Percentiles rank a stretch among this genome's conserved stretches.
These are phyloP conservation scores for Penicillium turbatum DNA, from an alignment of 495 filamentous ascomycete genomes.

Conservation along the genomic window DNA sequence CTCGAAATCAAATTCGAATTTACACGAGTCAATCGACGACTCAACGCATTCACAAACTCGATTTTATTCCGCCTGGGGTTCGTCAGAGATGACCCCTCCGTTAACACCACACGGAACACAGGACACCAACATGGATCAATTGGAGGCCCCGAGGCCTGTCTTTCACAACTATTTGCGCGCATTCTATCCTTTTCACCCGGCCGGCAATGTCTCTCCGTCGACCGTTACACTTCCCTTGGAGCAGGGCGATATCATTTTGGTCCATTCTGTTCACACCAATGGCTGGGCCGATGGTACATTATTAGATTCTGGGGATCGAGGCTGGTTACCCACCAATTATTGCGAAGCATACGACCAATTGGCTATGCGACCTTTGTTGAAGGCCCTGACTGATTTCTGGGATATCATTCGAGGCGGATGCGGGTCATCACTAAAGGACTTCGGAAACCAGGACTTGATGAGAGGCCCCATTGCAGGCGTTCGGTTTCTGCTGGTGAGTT, in stretches of 20 bases:
- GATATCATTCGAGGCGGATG: slow-evolving; percentile 74
- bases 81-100: slow-evolving; percentile 64
- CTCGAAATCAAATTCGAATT: slow-evolving; percentile 55
- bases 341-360: slow-evolving; percentile 90
- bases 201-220: slow-evolving; percentile 61
- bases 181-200: slow-evolving; percentile 90
- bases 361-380: slow-evolving; percentile 77
- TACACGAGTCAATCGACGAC: slow-evolving; percentile 34
- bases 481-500: slow-evolving; percentile 76
- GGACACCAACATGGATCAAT: slow-evolving; percentile 43
- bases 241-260: slow-evolving; percentile 84
- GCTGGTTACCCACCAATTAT: slow-evolving; percentile 98
- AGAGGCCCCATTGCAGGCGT: slow-evolving; percentile 91
- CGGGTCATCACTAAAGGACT: slow-evolving; percentile 61
- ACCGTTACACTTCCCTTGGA: slow-evolving; percentile 86
- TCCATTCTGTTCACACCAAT: slow-evolving; percentile 97
- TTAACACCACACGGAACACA: slow-evolving; percentile 64
- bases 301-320: slow-evolving; percentile 77
- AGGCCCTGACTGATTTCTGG: slow-evolving; percentile 87
- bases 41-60: slow-evolving; percentile 17
- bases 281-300: slow-evolving; percentile 99
- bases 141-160: slow-evolving; percentile 51
- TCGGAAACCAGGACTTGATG: slow-evolving; percentile 85
- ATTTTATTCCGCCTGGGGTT: slow-evolving; percentile 28
- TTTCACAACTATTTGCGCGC: slow-evolving; percentile 96